These are phyloP conservation scores for Zygosaccharomyces rouxii DNA, from an alignment of 805 yeast genomes.

Conservation along the genomic window DNA sequence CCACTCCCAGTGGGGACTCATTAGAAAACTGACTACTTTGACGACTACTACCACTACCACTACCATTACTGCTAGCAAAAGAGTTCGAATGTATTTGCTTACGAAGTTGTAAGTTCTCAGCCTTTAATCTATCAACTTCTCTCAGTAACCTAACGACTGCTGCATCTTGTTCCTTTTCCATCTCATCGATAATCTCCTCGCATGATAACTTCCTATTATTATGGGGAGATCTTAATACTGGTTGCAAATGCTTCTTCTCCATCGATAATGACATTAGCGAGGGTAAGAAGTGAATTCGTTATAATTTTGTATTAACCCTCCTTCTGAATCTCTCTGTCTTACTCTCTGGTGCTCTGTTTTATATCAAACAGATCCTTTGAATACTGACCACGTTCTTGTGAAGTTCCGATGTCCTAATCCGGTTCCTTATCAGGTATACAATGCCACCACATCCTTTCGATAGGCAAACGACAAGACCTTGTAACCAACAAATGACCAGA, in stretches of 20 bases:
- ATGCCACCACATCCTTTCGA: neutral
- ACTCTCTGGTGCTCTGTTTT: neutral
- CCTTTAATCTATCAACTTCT: slow-evolving; percentile 46
- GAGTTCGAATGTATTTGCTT: slow-evolving; percentile 15
- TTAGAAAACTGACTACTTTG: neutral
- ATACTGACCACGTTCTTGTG: neutral
- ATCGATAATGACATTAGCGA: slow-evolving; percentile 1
- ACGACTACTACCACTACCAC: neutral
- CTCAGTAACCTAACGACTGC: slow-evolving; percentile 51
- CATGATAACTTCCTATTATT: slow-evolving; percentile 23
- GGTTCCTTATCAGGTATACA: neutral
- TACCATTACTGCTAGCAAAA: neutral
- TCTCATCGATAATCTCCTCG: slow-evolving; percentile 51
- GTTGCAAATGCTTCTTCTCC: slow-evolving; percentile 3
- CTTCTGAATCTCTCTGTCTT: neutral
- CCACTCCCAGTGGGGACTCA: neutral
- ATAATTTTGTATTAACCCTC: neutral
- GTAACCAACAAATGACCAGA: neutral
- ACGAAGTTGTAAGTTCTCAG: slow-evolving; percentile 42
- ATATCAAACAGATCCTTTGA: neutral
- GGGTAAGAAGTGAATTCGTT: neutral
- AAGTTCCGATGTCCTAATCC: neutral
- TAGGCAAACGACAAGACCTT: neutral
- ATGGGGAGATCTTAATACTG: neutral
- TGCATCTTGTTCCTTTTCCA: slow-evolving; percentile 65